Evolutionary conservation across 768 basidiomycete species (phyloP).

Genomic region (Termitomyces bulborhizus): DNA sequence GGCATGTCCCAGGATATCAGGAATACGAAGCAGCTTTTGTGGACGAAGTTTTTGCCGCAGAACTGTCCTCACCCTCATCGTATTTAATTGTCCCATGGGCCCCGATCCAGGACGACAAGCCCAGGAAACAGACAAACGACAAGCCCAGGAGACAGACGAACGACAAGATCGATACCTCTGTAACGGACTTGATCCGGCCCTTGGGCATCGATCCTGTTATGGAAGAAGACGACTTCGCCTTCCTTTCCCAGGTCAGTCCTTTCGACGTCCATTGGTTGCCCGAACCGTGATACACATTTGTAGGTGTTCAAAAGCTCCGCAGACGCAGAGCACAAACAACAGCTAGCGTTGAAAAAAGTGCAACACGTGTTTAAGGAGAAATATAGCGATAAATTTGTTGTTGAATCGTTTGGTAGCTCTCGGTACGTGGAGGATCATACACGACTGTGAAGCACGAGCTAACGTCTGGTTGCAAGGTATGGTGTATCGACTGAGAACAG

Average conservation of each 20-base stretch:
- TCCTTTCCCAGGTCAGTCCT: not conserved
- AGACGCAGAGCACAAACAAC: not conserved
- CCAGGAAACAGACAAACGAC: no score
- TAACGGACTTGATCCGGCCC: not conserved
- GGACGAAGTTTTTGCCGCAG: not conserved
- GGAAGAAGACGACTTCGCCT: not conserved
- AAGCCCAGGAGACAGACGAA: no score
- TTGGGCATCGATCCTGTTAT: not conserved
- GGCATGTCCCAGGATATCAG: not conserved
- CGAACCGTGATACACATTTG: not conserved
- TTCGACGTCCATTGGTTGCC: not conserved
- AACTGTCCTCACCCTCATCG: not conserved
- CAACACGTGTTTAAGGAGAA: slow-evolving; percentile 17
- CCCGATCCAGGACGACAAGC: no score
- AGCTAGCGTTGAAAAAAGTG: slow-evolving; percentile 10
- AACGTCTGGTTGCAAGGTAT: slow-evolving; percentile 22
- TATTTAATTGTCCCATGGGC: not conserved
- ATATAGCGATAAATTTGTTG: slow-evolving; percentile 27
- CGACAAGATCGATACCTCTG: not conserved
- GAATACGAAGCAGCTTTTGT: not conserved
- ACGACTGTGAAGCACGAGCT: not conserved
- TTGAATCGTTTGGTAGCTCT: slow-evolving; percentile 44
- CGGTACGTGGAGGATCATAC: slow-evolving; percentile 12
- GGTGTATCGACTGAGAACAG: slow-evolving; percentile 33
- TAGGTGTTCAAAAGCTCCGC: not conserved